Conservation (phyloP, 139 green algal genomes). For the Nannochloris sp. region DNA sequence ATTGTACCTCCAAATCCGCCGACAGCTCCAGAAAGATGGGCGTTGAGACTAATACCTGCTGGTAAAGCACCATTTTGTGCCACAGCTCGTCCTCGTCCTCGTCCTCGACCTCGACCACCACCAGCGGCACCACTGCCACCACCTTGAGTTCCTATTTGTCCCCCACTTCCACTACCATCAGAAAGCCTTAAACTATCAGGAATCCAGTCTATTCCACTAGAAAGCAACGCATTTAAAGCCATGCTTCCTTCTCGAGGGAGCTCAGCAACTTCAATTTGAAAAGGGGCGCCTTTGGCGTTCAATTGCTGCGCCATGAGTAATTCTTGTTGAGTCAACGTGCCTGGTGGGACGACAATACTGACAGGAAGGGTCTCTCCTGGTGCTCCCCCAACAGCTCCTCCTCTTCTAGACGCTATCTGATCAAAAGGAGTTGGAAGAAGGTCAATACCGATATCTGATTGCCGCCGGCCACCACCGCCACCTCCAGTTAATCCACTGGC, state of each 20-base stretch:
- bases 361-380: neutral
- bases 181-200: neutral
- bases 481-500: neutral
- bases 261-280: constrained; percentile 19
- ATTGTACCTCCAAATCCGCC: too few relatives aligned
- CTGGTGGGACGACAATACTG: constrained; percentile 1
- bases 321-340: constrained; percentile 22
- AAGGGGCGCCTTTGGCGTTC: constrained; percentile 10
- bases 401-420: neutral
- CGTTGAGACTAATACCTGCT: too few relatives aligned
- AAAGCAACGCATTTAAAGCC: neutral
- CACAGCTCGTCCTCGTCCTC: too few relatives aligned
- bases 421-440: neutral
- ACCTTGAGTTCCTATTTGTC: neutral
- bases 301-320: constrained; percentile 13
- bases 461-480: neutral
- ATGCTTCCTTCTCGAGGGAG: neutral
- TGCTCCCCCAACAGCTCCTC: neutral
- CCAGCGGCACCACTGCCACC: neutral
- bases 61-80: too few relatives aligned
- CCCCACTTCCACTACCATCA: neutral
- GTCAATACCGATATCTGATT: too few relatives aligned
- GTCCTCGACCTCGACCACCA: neutral
- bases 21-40: too few relatives aligned
- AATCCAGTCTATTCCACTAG: neutral